Conservation (phyloP, 257 asterid genomes). For the Datura wrightii region DNA sequence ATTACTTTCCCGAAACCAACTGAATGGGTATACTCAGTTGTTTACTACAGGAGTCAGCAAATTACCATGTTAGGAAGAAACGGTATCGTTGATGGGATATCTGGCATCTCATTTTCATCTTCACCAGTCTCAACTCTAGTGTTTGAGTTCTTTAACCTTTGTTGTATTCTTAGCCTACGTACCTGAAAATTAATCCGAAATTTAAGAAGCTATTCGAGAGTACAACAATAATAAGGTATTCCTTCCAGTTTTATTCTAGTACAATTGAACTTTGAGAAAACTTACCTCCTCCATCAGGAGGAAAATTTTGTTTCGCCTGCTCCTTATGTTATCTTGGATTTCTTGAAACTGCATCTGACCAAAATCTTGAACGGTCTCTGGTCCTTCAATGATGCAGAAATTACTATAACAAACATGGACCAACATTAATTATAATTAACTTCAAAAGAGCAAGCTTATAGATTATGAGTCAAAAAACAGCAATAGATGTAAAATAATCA, state of each 20-base stretch:
- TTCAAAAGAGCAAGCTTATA: neutral
- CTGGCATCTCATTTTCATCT: constrained; percentile 85
- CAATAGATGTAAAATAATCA: neutral
- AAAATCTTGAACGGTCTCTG: constrained; percentile 91
- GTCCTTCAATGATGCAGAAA: constrained; percentile 98
- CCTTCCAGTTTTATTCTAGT: neutral
- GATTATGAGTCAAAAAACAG: neutral
- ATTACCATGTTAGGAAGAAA: constrained; percentile 89
- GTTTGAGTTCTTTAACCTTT: constrained; percentile 60
- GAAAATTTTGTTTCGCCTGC: constrained; percentile 85
- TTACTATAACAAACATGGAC: constrained; percentile 49
- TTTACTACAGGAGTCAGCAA: constrained; percentile 20
- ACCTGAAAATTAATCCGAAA: constrained; percentile 48
- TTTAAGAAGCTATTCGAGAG: neutral
- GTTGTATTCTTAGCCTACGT: constrained; percentile 87
- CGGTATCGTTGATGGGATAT: constrained; percentile 87
- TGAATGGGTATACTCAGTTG: neutral
- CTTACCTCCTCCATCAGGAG: constrained; percentile 96
- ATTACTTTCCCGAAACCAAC: neutral
- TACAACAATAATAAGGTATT: neutral
- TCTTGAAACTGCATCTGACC: constrained; percentile 92
- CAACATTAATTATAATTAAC: constrained; percentile 2
- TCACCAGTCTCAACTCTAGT: constrained; percentile 39
- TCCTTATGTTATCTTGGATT: constrained; percentile 79
- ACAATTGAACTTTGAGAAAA: constrained; percentile 26